A percentile compares a stretch with the other conserved stretches of the same genome.
These are phyloP conservation scores for Thecaphora thlaspeos DNA, from an alignment of 1,284 basidiomycete genomes.

Conservation along the genomic window DNA sequence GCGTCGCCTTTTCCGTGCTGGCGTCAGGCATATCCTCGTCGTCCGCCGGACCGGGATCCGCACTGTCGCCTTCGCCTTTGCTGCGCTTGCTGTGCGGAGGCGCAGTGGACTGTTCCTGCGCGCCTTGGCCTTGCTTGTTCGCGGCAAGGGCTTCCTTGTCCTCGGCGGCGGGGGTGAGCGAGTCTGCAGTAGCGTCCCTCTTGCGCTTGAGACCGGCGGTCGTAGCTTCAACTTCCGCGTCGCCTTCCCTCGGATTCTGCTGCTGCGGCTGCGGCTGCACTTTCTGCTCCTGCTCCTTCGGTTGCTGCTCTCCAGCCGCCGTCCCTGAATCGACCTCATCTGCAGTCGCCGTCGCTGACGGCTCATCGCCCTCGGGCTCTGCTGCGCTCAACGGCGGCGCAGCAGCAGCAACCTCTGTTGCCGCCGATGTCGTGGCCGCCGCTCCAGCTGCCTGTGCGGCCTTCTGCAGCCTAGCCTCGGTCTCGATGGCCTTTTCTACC, in stretches of 20 bases:
- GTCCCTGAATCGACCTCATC: no score
- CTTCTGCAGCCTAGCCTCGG: conserved; percentile 22
- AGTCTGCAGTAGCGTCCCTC: background rate
- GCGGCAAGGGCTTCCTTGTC: no score
- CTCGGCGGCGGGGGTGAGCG: background rate
- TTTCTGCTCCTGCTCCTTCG: conserved; percentile 15
- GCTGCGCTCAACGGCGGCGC: background rate
- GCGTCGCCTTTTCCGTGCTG: no score
- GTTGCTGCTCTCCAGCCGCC: conserved; percentile 22
- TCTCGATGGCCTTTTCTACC: conserved; percentile 23
- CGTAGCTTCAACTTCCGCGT: conserved; percentile 25
- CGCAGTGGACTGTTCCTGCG: no score
- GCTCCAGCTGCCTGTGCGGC: conserved; percentile 21
- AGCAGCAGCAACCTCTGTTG: background rate
- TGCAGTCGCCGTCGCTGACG: no score
- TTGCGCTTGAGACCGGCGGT: conserved; percentile 4
- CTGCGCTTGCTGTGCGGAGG: no score
- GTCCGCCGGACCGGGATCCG: background rate
- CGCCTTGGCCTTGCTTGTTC: no score
- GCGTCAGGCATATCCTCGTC: no score
- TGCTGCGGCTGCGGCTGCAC: background rate
- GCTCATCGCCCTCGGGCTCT: conserved; percentile 1
- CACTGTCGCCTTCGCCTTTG: background rate
- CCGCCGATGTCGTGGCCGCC: background rate
- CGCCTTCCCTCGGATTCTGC: conserved; percentile 15